Base-by-base conservation (phyloP, 2,329 filamentous ascomycete genomes). In the Calonectria multiphialidica region DNA sequence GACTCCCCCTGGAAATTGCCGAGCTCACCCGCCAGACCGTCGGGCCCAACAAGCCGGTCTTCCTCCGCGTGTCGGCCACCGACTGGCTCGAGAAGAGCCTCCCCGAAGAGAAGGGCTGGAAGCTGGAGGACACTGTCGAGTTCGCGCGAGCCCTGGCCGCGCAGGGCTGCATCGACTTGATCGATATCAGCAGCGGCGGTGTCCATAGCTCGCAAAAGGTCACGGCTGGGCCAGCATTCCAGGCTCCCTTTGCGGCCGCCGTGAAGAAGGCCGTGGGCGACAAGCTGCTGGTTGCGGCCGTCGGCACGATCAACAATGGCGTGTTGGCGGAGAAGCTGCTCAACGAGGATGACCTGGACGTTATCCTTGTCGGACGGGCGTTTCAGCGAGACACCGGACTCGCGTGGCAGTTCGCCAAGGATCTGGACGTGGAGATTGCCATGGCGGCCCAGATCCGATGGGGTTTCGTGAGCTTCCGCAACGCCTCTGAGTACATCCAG, bases 371-470 rank as follows among this genome's bases (percentile, higher is more conserved):
- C 15, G 53, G 53, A 8, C 37, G 53, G 12, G 53, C 53, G 4
- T 57, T 57, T 18, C 53, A 57, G 33, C 18, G 53, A 23, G 53
- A 57, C 35, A 57, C 53, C 4, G 53, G 53, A 16, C 53, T 57
- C 15, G 53, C 53, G 6, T 57, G 53, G 53, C 53, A 57, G 2
- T 57, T 57, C 23, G 53, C 53, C 10, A 57, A 57, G n/a, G 53
- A 57, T 18, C 16, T 57, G 53, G 53, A 57, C 33, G 53, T 57
- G 33, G 53, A 57, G n/a, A 57, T 57, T 35, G 53, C 53, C n/a
- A 57, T 57, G 53, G 53, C 53, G 2, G 53, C n/a, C 6, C 53
- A 57, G 33, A 57, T 57, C 13, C 53, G 53, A 40, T 57, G 53
- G 53, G 53, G 53, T 2, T 57, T 57, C 28, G 40, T 23, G 33